Evolutionary conservation across 345 rosid species (phyloP).

Genomic region (Lumnitzera littorea): DNA sequence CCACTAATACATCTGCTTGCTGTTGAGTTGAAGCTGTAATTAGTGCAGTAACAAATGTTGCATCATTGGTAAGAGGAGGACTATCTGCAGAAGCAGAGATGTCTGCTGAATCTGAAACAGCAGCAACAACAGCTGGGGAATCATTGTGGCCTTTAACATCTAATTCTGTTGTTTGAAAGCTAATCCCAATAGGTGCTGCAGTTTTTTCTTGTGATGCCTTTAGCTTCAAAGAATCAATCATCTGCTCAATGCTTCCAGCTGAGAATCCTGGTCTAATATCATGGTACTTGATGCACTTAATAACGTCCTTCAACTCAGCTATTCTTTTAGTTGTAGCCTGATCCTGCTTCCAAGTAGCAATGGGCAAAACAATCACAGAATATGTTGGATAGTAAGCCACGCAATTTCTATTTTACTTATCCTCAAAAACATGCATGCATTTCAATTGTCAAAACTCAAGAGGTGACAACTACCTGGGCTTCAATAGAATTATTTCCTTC

Average conservation of each 20-base stretch:
- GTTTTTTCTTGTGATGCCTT: neutral
- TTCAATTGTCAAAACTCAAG: neutral
- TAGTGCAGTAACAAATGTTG: too few species aligned
- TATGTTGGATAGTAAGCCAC: too few species aligned
- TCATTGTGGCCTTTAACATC: neutral
- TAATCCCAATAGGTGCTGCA: neutral
- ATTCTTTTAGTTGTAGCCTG: slow-evolving; percentile 12
- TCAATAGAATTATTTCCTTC: slow-evolving; percentile 3
- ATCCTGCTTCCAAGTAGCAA: slow-evolving; percentile 5
- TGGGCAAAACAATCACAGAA: neutral
- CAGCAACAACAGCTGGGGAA: too few species aligned
- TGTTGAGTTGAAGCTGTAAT: too few species aligned
- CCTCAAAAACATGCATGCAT: too few species aligned
- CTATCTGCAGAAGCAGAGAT: too few species aligned
- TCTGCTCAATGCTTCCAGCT: slow-evolving; percentile 1
- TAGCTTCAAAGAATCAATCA: slow-evolving; percentile 6
- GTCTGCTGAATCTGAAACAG: too few species aligned
- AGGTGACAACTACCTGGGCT: slow-evolving; percentile 9
- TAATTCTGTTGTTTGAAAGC: neutral
- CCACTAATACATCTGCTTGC: too few species aligned
- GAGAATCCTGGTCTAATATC: neutral
- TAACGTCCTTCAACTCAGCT: slow-evolving; percentile 10
- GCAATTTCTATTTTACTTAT: too few species aligned
- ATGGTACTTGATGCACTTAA: slow-evolving; percentile 14
- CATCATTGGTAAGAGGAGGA: too few species aligned